Evolutionary conservation across 2,329 filamentous ascomycete genomes (phyloP).

Genomic region (Aspergillus pseudoviridinutans): DNA sequence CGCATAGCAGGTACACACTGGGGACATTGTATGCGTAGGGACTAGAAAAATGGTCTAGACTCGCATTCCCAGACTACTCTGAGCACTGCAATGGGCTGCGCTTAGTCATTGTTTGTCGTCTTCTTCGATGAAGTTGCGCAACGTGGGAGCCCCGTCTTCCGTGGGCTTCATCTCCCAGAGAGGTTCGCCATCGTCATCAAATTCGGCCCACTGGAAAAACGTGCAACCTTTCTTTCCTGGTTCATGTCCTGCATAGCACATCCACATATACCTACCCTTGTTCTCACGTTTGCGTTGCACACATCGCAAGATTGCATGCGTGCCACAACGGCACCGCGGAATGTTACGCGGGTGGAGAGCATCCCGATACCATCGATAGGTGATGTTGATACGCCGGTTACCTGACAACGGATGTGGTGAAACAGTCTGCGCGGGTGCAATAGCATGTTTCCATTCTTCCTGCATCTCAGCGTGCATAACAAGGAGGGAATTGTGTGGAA

Average conservation of each 20-base stretch:
- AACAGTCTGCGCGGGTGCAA: conserved; percentile 70
- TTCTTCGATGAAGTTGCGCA: conserved; percentile 23
- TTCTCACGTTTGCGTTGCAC: conserved; percentile 75
- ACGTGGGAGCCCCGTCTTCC: conserved; percentile 17
- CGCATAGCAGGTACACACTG: background rate
- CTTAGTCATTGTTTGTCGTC: background rate
- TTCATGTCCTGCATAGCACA: conserved; percentile 68
- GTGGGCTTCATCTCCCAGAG: conserved; percentile 47
- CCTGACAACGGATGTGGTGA: conserved; percentile 80
- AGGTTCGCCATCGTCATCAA: conserved; percentile 81
- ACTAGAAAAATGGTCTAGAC: background rate
- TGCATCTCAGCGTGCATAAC: conserved; percentile 99
- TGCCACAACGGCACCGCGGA: conserved; percentile 70
- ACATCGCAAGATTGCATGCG: conserved; percentile 67
- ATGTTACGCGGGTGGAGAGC: conserved; percentile 73
- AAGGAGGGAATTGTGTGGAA: conserved; percentile 89
- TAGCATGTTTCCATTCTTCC: conserved; percentile 90
- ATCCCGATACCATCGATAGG: conserved; percentile 80
- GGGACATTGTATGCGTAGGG: background rate
- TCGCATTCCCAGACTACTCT: background rate
- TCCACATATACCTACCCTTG: conserved; percentile 83
- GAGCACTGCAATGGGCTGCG: background rate
- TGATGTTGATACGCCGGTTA: conserved; percentile 84
- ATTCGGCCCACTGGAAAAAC: conserved; percentile 82
- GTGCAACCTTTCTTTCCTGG: conserved; percentile 56